These are phyloP conservation scores for Akanthomyces dipterigenus DNA, from an alignment of 2,329 filamentous ascomycete genomes.

Conservation along the genomic window DNA sequence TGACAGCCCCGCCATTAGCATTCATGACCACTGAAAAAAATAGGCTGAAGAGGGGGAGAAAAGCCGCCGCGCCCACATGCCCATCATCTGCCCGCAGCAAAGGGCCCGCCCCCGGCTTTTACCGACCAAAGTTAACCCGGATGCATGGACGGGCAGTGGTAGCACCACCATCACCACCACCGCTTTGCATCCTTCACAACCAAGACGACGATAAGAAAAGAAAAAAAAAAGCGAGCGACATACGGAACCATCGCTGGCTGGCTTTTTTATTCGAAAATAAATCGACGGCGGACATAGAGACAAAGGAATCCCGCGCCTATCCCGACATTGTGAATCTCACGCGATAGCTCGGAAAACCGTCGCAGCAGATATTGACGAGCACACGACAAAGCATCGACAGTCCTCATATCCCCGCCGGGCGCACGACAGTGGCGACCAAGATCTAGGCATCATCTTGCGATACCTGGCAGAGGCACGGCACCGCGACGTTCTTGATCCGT, in stretches of 20 bases:
- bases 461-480: background rate
- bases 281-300: too few relatives aligned
- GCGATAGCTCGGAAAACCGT: too few relatives aligned
- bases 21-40: constrained; percentile 9
- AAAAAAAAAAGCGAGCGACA: too few relatives aligned
- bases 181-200: background rate
- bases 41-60: background rate
- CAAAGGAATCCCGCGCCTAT: too few relatives aligned
- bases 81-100: background rate
- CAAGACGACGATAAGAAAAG: too few relatives aligned
- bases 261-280: too few relatives aligned
- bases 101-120: constrained; percentile 19
- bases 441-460: background rate
- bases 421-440: background rate
- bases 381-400: background rate
- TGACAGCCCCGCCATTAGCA: constrained; percentile 29
- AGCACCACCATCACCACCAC: background rate
- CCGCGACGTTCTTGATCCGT: background rate
- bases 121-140: constrained; percentile 14
- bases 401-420: too few relatives aligned
- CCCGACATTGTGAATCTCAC: too few relatives aligned
- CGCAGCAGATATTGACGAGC: background rate
- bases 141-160: background rate
- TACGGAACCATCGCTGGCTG: too few relatives aligned
- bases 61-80: background rate